Base-by-base conservation (phyloP, 805 yeast genomes). In the Phaffomyces thermotolerans region DNA sequence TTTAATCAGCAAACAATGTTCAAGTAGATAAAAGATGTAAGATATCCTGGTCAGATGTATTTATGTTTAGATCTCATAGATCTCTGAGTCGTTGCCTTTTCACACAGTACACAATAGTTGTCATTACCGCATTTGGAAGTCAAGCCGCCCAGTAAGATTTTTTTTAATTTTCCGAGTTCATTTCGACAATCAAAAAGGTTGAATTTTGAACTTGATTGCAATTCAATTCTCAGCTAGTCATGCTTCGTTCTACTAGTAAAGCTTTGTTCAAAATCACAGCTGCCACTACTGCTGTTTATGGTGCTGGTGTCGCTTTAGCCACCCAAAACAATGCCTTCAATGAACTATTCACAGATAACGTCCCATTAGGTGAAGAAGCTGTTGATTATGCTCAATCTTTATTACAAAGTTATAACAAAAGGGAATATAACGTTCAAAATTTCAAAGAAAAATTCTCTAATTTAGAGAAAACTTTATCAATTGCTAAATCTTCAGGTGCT, bases 341-440 rank as follows among this genome's bases (percentile, higher is more conserved):
- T 51, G 86, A 82, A 51, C 50, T 68, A 37, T 82, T 79, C 60
- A 69, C 79, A 20, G 80, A 79, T 50, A 74, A 73, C 46, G 75
- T 82, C 37, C 93, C 93, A 17, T 69, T 73, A 40, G 85, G 79
- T 33, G 84, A 79, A 52, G 62, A 63, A 20, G 63, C 75, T 27
- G 71, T 81, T 27, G 75, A 76, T 42, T 53, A 59, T 8, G 65
- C 73, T 41, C 85, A 81, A 50, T 65, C 62, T 9, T 53, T 59
- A 27, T 46, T 53, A 18, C 29, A 27, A 9, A 41, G 40, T 39
- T 51, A 54, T 38, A 51, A 42, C 8, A 49, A 42, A 35, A 53
- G 46, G 34, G 60, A 57, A n/a, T 50, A 55, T 41, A 60, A 67
- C 34, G 49, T 68, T 39, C 52, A 57, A 38, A 64, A 62, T 27